Percentiles rank a stretch among this genome's conserved stretches.
Evolutionary conservation across 352 stramenopile genomes (phyloP).

Genomic region (Achlya hypogyna): DNA sequence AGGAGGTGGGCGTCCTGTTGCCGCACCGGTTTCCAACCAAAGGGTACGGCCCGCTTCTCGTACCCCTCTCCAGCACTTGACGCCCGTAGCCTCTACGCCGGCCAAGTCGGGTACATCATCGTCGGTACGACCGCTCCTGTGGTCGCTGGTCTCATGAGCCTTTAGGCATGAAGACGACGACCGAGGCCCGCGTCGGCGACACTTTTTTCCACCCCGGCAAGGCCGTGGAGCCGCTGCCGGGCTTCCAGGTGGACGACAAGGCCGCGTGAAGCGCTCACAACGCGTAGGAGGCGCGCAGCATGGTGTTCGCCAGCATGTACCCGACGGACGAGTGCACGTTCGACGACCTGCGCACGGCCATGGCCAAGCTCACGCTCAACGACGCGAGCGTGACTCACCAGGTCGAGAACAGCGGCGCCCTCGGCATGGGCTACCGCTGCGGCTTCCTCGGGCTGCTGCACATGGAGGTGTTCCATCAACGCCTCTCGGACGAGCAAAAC

Average conservation of each 20-base stretch:
- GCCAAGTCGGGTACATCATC: constrained; percentile 96
- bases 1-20: constrained; percentile 93
- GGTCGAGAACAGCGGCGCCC: constrained; percentile 88
- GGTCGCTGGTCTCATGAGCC: background rate
- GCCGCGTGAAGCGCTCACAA: background rate
- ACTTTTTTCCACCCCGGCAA: constrained; percentile 69
- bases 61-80: background rate
- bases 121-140: constrained; percentile 31
- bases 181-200: constrained; percentile 90
- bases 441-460: constrained; percentile 97
- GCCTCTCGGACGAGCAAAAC: constrained; percentile 95
- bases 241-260: constrained; percentile 38
- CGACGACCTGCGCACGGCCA: constrained; percentile 92
- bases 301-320: constrained; percentile 99
- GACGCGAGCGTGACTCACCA: constrained; percentile 94
- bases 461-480: constrained; percentile 98
- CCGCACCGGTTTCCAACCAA: constrained; percentile 73
- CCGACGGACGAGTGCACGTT: constrained; percentile 94
- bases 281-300: constrained; percentile 64
- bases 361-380: constrained; percentile 96
- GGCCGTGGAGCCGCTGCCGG: constrained; percentile 53
- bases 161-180: constrained; percentile 91
- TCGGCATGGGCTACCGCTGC: constrained; percentile 91
- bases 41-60: constrained; percentile 21
- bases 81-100: constrained; percentile 47